Evolutionary conservation across 345 rosid genomes (phyloP), one percentile per base, ranked within the genome.

Genomic region (Angophora floribunda): DNA sequence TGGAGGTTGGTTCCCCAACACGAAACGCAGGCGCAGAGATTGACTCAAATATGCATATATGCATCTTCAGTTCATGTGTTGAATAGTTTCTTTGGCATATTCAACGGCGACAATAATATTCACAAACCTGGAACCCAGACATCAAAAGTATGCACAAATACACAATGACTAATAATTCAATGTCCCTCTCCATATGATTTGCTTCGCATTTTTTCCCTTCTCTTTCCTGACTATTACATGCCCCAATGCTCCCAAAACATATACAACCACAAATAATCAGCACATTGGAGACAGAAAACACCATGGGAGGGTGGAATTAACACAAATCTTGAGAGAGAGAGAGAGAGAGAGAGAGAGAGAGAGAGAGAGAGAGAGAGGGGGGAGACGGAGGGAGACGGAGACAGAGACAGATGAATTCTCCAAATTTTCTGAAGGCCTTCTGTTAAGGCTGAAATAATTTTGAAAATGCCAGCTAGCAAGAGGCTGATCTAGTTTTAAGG

Each of bases 371-470:
- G 4, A 59, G 3, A 59, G 7, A 59, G 67, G 59, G 11, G 51
- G 7, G 51, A 8, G 63, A 57, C 3, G 24, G 4, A 59, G 3
- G 24, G 7, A 59, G 67, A 59, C 30, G 26, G 30, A 61, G 67
- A 61, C 30, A 59, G 32, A 65, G 32, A 65, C 21, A 75, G 84
- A 75, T 75, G 84, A 75, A 75, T 75, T 75, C 84, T 75, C 84
- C 84, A 75, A 75, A 63, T 63, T 75, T 41, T 75, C 84, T 75
- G 49, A 85, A 92, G 47, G 91, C 93, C 92, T 84, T 91, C 88
- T 88, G 90, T 90, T 87, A 24, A 61, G 90, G 92, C 95, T 88
- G 80, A 91, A 91, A 89, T 88, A 87, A 91, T 59, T 88, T 85
- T 50, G 49, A 88, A 91, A 92, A 89, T 84, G n/a, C 32, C 84